phyloP scores from a whole-genome alignment of 495 filamentous ascomycete species.

The Saxispiralis lemnorum region DNA sequence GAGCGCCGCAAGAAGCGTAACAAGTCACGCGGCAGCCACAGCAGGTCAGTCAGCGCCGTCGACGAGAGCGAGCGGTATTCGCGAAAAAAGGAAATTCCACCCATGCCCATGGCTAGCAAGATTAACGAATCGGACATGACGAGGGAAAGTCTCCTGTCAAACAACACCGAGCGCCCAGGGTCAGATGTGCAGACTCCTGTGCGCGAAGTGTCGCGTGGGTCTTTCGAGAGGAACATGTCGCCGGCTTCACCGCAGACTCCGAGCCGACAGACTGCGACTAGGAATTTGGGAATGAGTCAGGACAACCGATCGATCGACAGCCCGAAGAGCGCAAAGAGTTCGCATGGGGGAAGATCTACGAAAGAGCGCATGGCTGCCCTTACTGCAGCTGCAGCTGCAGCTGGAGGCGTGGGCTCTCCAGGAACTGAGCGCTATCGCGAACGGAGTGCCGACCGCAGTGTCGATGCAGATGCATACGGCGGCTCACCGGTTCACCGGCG shows the following conservation, averaged over 20 bases:
- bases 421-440: too few relatives aligned
- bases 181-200: constrained; percentile 37
- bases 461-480: constrained; percentile 20
- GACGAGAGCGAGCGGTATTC: constrained; percentile 20
- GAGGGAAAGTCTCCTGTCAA: constrained; percentile 71
- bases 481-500: constrained; percentile 21
- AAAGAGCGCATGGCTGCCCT: constrained; percentile 24
- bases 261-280: constrained; percentile 32
- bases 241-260: constrained; percentile 26
- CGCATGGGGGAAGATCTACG: constrained; percentile 25
- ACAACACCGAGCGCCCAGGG: constrained; percentile 53
- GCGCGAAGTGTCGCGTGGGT: constrained; percentile 39
- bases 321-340: not conserved
- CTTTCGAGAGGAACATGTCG: constrained; percentile 32
- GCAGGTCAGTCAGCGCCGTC: constrained; percentile 38
- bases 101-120: constrained; percentile 73
- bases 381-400: constrained; percentile 25
- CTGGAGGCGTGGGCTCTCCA: constrained; percentile 12
- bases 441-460: constrained; percentile 6
- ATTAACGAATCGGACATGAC: constrained; percentile 72
- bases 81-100: constrained; percentile 38
- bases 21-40: constrained; percentile 32
- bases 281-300: constrained; percentile 37
- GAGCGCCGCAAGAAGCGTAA: constrained; percentile 30
- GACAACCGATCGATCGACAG: constrained; percentile 38